phyloP scores from a whole-genome alignment of 208 protist genomes.

The Acanthamoeba lenticulata region DNA sequence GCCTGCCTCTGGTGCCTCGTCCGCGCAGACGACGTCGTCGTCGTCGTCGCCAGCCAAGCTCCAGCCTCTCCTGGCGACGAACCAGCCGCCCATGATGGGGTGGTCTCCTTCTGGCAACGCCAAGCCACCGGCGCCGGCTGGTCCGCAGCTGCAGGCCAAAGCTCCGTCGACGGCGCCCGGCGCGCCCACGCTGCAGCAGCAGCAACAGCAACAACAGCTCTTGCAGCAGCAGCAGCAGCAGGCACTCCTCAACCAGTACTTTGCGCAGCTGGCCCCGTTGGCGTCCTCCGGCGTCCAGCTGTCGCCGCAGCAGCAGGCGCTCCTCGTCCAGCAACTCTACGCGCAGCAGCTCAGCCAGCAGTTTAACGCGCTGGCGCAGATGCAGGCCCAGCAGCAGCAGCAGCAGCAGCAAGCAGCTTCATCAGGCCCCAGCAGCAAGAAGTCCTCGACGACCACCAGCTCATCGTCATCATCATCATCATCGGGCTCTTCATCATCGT shows the following conservation, averaged over 20 bases:
- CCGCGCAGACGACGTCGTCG: too few species aligned
- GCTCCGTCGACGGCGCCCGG: background rate
- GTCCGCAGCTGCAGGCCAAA: background rate
- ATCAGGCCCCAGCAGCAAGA: background rate
- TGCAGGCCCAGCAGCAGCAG: background rate
- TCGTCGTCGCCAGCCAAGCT: too few species aligned
- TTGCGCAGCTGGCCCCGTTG: background rate
- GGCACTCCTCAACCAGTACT: background rate
- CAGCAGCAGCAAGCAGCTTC: background rate
- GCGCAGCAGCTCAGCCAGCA: background rate
- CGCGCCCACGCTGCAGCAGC: background rate
- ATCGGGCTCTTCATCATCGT: too few species aligned
- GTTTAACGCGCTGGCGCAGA: background rate
- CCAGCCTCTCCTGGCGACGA: too few species aligned
- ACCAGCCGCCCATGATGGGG: too few species aligned
- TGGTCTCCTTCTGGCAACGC: too few species aligned
- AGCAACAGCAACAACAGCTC: conserved; percentile 14
- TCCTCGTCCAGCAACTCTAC: conserved; percentile 5
- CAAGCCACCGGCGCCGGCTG: background rate
- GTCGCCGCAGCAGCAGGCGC: background rate
- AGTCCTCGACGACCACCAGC: background rate
- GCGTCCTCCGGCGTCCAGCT: background rate
- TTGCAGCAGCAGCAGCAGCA: conserved; percentile 3
- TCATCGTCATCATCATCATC: background rate
- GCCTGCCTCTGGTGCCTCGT: too few species aligned